Conservation (phyloP, 352 stramenopile species). For the Phytophthora multivora region DNA sequence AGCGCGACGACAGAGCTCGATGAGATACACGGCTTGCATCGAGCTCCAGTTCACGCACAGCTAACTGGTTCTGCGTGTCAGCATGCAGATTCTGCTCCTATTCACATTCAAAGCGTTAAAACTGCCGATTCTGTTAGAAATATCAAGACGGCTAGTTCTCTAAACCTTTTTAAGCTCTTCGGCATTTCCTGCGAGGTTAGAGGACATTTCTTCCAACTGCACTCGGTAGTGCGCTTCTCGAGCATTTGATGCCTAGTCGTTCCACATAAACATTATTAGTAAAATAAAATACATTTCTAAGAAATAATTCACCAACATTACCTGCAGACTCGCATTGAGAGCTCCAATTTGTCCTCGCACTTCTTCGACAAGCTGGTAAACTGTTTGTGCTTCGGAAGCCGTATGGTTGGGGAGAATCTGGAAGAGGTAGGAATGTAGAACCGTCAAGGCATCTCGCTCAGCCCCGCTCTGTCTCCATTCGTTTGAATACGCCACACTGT, state of each 20-base stretch:
- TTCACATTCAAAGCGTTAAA: neutral
- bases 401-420: conserved; percentile 24
- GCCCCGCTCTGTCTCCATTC: conserved; percentile 10
- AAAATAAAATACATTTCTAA: too few species aligned
- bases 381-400: conserved; percentile 27
- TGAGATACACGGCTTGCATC: conserved; percentile 39
- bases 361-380: conserved; percentile 38
- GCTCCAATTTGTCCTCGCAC: conserved; percentile 29
- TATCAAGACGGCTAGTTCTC: neutral
- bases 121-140: neutral
- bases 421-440: conserved; percentile 33
- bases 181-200: conserved; percentile 9
- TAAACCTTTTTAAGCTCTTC: conserved; percentile 36
- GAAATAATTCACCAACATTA: conserved; percentile 1
- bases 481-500: conserved; percentile 6
- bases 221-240: conserved; percentile 28
- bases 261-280: neutral
- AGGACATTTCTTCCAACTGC: conserved; percentile 29
- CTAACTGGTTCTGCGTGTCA: conserved; percentile 30
- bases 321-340: conserved; percentile 36
- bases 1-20: conserved; percentile 44
- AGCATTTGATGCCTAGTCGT: conserved; percentile 21
- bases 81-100: conserved; percentile 33
- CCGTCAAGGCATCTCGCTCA: conserved; percentile 31
- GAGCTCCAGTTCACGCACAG: conserved; percentile 43